Evolutionary conservation across 2,329 filamentous ascomycete genomes (phyloP), one percentile per base, ranked within the genome.

Genomic region (Magnaporthales sp.): DNA sequence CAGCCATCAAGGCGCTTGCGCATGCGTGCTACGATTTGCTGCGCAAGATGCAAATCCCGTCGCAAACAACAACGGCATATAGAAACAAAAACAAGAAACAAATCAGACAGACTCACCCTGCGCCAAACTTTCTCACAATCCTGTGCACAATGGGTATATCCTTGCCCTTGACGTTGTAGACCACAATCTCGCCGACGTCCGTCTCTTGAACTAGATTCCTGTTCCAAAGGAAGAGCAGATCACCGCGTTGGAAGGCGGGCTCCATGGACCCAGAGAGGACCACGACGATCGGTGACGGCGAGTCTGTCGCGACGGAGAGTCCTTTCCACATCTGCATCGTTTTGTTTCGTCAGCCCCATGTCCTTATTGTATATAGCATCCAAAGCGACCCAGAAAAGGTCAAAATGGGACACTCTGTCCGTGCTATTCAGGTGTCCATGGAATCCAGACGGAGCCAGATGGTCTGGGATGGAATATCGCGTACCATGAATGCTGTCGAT

Each of bases 91-190:
- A 31, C 4, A 31, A 31, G 9, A 63, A 26, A 63, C 9, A 15
- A n/a, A 30, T 13, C 60, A 66, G 71, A 58, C 71, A 66, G 64
- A 77, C 83, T 67, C 74, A 85, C 81, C 86, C 86, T 31, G 73
- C 73, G 26, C 87, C 87, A 75, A 89, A 89, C 75, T 87, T 88
- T 79, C 93, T 86, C 66, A 98, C 90, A 10, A 98, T 86, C 64
- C 95, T 84, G 80, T 99, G 95, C 71, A 99, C 95, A 78, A 99
- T 99, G 31, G 95, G 95, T 70, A 99, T 98, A 71, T 97, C 91
- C 83, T 98, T 99, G 67, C 90, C 93, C 76, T 88, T 86, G 66
- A 97, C 91, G 75, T 96, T 96, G 79, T 88, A 88, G 10, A 88
- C 85, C 9, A 87, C 85, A n/a, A 88, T 68, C 66, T 77, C 75